Evolutionary conservation across 2,329 filamentous ascomycete species (phyloP).

Genomic region (Colletotrichum godetiae): DNA sequence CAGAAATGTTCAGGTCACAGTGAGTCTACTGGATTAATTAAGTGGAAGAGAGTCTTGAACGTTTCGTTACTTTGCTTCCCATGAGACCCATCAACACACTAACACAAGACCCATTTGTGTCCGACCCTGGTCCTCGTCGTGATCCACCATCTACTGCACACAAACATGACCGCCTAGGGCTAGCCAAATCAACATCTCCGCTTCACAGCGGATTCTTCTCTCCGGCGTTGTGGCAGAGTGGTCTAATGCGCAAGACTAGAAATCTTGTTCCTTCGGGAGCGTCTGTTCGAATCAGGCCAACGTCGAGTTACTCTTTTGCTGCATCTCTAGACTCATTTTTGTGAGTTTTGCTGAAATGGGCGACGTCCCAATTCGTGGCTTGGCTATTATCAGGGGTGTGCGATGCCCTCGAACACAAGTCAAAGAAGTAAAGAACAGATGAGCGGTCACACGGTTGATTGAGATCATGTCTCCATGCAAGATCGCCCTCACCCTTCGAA

Average conservation of each 20-base stretch:
- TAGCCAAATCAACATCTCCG: not conserved
- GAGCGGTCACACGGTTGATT: not conserved
- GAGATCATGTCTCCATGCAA: not conserved
- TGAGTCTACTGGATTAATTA: no score
- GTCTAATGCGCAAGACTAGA: constrained; percentile 36
- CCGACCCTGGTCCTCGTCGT: not conserved
- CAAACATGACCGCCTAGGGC: not conserved
- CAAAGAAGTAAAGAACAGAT: not conserved
- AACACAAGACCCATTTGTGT: not conserved
- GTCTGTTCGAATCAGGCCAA: constrained; percentile 36
- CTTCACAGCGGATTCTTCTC: not conserved
- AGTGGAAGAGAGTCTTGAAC: no score
- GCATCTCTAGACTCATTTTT: no score
- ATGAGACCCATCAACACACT: no score
- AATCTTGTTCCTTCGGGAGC: constrained; percentile 35
- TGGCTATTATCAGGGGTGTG: no score
- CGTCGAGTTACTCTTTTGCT: constrained; percentile 10
- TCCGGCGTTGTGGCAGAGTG: constrained; percentile 34
- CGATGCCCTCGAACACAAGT: no score
- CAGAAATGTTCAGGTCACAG: no score
- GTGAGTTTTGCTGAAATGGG: not conserved
- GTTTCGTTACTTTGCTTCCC: no score
- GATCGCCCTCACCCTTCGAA: not conserved
- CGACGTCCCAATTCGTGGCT: no score
- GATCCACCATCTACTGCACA: not conserved